phyloP scores from a whole-genome alignment of 805 yeast genomes.

The Candida adriatica region DNA sequence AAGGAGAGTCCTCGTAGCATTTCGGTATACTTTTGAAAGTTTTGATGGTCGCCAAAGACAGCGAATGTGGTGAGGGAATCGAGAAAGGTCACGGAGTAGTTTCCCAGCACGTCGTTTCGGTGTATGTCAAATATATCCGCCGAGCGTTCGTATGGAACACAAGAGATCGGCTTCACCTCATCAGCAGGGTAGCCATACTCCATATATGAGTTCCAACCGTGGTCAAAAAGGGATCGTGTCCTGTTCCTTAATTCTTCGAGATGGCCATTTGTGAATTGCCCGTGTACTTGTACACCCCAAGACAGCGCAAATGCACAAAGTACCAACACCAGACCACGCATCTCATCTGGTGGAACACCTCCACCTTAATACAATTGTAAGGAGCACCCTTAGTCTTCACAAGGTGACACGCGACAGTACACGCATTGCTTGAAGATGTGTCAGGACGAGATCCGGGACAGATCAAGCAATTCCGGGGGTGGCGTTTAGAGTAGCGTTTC shows the following conservation, averaged over 20 bases:
- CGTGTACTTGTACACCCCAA: background rate
- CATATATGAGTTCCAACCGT: constrained; percentile 70
- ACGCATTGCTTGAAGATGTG: too few species aligned
- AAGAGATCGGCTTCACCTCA: constrained; percentile 69
- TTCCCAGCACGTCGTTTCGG: constrained; percentile 81
- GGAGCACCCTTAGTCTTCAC: too few species aligned
- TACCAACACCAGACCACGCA: too few species aligned
- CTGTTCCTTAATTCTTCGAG: constrained; percentile 30
- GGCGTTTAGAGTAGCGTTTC: too few species aligned
- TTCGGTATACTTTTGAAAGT: constrained; percentile 41
- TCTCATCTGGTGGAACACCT: too few species aligned
- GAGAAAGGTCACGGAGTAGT: constrained; percentile 67
- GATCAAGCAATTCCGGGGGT: too few species aligned
- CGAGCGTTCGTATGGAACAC: constrained; percentile 65
- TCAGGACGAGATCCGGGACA: too few species aligned
- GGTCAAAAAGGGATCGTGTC: constrained; percentile 54
- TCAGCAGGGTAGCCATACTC: constrained; percentile 72
- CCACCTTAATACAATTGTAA: too few species aligned
- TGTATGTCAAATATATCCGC: constrained; percentile 45
- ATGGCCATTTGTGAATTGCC: constrained; percentile 23
- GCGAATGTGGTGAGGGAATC: constrained; percentile 79
- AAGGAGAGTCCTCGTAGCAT: constrained; percentile 13
- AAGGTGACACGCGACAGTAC: too few species aligned
- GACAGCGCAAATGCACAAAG: too few species aligned
- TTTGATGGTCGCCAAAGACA: constrained; percentile 55